Percentiles rank a stretch among this genome's conserved stretches.
Evolutionary conservation across 768 basidiomycete species (phyloP).

Genomic region (Gloeopeniophorella convolvens): DNA sequence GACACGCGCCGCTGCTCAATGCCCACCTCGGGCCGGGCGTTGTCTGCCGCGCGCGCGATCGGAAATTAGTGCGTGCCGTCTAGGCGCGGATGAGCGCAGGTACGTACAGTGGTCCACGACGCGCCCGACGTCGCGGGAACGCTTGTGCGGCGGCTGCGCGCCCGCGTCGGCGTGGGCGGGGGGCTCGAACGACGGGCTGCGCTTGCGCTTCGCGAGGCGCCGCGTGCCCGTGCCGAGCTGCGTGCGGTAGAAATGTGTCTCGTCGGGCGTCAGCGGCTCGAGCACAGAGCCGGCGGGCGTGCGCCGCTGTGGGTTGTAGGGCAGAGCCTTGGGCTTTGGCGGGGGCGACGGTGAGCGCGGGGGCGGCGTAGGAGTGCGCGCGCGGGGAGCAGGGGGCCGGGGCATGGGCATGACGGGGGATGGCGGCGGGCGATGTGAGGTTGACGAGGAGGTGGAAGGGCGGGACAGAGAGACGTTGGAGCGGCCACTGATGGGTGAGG

Average conservation of each 20-base stretch:
- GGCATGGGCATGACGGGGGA: conserved; percentile 20
- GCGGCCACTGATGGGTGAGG: conserved; percentile 13
- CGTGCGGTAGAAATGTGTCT: conserved; percentile 23
- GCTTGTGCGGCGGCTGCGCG: conserved; percentile 34
- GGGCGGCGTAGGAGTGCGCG: conserved; percentile 19
- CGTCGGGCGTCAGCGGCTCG: conserved; percentile 18
- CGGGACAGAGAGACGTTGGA: conserved; percentile 15
- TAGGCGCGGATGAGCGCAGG: conserved; percentile 7
- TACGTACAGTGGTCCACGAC: conserved; percentile 77
- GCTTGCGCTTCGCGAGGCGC: conserved; percentile 28
- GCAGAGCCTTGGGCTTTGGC: conserved; percentile 19
- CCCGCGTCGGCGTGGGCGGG: conserved; percentile 19
- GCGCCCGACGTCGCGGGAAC: conserved; percentile 61
- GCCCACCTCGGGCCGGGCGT: conserved; percentile 87
- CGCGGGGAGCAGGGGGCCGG: conserved; percentile 12
- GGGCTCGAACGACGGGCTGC: conserved; percentile 19
- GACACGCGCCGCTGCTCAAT: conserved; percentile 78
- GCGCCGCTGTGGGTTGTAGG: conserved; percentile 21
- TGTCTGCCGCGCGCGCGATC: conserved; percentile 49
- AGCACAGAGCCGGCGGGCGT: conserved; percentile 27
- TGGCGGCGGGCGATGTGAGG: conserved; percentile 14
- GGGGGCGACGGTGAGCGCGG: conserved; percentile 20
- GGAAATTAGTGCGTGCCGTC: background rate
- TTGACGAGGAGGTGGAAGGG: conserved; percentile 21
- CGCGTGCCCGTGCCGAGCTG: conserved; percentile 28